These are phyloP conservation scores for Tolypocladium cylindrosporum DNA, from an alignment of 2,329 filamentous ascomycete species.

Conservation along the genomic window DNA sequence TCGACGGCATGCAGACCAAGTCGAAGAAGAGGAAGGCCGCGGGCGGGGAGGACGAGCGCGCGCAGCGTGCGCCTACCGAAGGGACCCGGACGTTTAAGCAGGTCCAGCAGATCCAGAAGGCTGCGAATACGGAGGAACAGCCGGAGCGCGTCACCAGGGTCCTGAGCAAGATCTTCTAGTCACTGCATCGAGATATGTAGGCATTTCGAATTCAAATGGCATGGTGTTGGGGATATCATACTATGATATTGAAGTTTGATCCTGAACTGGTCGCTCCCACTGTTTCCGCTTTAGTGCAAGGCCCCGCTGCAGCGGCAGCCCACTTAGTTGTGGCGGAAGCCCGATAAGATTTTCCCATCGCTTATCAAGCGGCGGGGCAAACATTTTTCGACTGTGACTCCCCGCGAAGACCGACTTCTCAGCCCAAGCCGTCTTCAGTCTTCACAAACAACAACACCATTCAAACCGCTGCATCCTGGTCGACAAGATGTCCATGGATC, in stretches of 20 bases:
- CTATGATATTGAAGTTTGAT: background rate
- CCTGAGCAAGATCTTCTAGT: conserved; percentile 55
- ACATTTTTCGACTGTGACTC: conserved; percentile 16
- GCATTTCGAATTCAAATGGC: background rate
- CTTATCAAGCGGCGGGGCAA: conserved; percentile 30
- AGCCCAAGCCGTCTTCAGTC: conserved; percentile 6
- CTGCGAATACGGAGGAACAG: conserved; percentile 31
- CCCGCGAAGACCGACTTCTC: conserved; percentile 9
- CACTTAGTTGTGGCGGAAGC: background rate
- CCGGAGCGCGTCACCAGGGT: conserved; percentile 49
- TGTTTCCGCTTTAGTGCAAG: background rate
- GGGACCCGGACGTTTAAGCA: conserved; percentile 52
- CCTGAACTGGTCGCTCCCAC: background rate
- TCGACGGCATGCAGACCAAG: conserved; percentile 60
- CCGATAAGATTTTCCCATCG: conserved; percentile 17
- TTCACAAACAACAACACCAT: conserved; percentile 7
- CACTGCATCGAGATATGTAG: conserved; percentile 1
- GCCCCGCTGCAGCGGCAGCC: background rate
- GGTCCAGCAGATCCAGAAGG: conserved; percentile 46
- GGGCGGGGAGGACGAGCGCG: conserved; percentile 10
- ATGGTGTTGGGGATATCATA: background rate
- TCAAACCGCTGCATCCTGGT: conserved; percentile 4
- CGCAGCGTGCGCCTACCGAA: conserved; percentile 8
- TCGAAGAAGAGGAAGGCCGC: conserved; percentile 30
- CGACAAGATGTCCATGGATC: conserved; percentile 30